Evolutionary conservation across 345 rosid genomes (phyloP), one percentile per base, ranked within the genome.

Genomic region (Lumnitzera littorea): DNA sequence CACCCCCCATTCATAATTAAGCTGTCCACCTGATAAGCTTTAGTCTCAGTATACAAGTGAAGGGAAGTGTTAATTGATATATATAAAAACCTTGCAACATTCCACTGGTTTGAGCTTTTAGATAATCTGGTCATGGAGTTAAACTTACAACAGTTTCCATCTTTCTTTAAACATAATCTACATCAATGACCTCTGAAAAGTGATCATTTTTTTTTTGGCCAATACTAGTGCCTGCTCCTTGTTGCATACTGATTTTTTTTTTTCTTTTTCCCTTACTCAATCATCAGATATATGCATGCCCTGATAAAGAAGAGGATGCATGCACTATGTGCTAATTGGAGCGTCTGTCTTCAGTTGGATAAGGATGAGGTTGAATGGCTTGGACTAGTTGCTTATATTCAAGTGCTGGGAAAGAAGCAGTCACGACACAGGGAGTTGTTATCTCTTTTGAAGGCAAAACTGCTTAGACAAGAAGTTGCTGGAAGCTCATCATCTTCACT

Each of bases 291-390:
- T 67, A 74, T 80, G 88, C 60, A 68, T 47, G 46, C 24, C 62
- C 82, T 78, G 62, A 81, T 91, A 54, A 66, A 58, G 69, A 80
- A 68, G 76, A 74, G 81, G 76, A 83, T 83, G 87, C 57, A 9
- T 36, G 7, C 16, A 59, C 74, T 50, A 57, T 58, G 62, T 56
- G 13, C 58, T 50, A 63, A 16, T 70, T 71, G 61, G 58, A 76
- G 24, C 51, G 57, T 60, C 58, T 73, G 53, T 67, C 88, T 78
- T 56, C 53, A 70, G 66, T 57, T 84, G 67, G 47, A 56, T 29
- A 75, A 67, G 49, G 73, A 63, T 11, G 98, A 91, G 76, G 91
- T 86, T 17, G 73, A 74, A 64, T 91, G 95, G 96, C 91, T 91
- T 27, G 96, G 95, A 17, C 62, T 84, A 17, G 69, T 77, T 62